Percentiles rank a stretch among this genome's conserved stretches.
These are phyloP conservation scores for Friedmanniomyces endolithicus DNA, from an alignment of 495 filamentous ascomycete species.

Conservation along the genomic window DNA sequence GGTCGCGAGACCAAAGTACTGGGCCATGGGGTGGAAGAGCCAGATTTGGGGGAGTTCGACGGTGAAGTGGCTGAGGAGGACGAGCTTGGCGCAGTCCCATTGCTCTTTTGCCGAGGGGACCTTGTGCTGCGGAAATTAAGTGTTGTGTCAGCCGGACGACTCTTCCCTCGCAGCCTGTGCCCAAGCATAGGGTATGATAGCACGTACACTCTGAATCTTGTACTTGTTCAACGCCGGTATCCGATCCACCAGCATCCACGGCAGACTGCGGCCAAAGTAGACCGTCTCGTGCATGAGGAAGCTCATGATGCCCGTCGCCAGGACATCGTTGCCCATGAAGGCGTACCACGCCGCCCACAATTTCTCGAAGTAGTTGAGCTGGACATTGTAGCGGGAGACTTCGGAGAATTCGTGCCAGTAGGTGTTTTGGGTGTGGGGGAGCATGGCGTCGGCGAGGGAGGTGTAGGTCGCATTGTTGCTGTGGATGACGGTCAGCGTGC, in stretches of 20 bases:
- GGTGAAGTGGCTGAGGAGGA: constrained; percentile 87
- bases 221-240: constrained; percentile 79
- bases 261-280: constrained; percentile 85
- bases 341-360: constrained; percentile 94
- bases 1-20: constrained; percentile 79
- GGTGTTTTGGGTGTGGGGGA: constrained; percentile 23
- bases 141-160: constrained; percentile 12
- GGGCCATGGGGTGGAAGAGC: constrained; percentile 97
- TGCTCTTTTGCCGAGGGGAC: constrained; percentile 81
- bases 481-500: not conserved
- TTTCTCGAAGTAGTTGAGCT: constrained; percentile 71
- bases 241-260: constrained; percentile 86
- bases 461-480: constrained; percentile 20
- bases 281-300: constrained; percentile 89
- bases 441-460: constrained; percentile 14
- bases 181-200: too few relatives aligned
- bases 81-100: constrained; percentile 83
- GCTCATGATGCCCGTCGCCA: constrained; percentile 93
- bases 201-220: constrained; percentile 84
- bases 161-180: too few relatives aligned
- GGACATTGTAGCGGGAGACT: constrained; percentile 73
- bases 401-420: constrained; percentile 79
- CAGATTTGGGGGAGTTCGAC: constrained; percentile 97
- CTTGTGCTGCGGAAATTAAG: constrained; percentile 49
- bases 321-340: constrained; percentile 95